phyloP scores from a whole-genome alignment of 495 filamentous ascomycete genomes.

The Schizothecium vesticola region DNA sequence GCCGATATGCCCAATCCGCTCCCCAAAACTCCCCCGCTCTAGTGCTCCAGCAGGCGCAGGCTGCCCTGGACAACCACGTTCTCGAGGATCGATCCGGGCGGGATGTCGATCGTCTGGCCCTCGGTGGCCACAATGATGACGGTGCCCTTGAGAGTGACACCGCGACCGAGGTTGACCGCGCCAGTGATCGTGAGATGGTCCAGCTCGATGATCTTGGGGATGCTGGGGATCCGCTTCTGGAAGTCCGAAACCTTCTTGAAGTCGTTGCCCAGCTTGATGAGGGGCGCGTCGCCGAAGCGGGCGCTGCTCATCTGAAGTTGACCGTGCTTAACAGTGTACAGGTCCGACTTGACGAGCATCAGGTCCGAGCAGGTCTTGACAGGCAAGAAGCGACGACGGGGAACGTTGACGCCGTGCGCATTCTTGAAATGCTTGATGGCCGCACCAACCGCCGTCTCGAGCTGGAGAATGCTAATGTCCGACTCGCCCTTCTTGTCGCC shows the following conservation, averaged over 20 bases:
- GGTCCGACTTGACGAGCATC: constrained; percentile 99
- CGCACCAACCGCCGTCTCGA: constrained; percentile 97
- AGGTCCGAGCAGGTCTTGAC: constrained; percentile 99
- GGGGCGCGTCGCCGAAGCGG: constrained; percentile 95
- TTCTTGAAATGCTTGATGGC: constrained; percentile 98
- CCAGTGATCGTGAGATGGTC: constrained; percentile 98
- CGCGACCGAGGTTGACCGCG: constrained; percentile 90
- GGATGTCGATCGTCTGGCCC: constrained; percentile 95
- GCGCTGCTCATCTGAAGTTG: constrained; percentile 92
- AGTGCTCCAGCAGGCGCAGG: constrained; percentile 91
- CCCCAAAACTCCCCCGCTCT: constrained; percentile 24
- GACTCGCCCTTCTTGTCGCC: constrained; percentile 99
- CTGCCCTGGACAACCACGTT: constrained; percentile 99
- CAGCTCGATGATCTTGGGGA: constrained; percentile 96
- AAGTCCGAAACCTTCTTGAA: constrained; percentile 99
- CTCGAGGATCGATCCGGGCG: constrained; percentile 91
- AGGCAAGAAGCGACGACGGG: constrained; percentile 93
- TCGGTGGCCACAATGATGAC: constrained; percentile 99
- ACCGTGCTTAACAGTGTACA: constrained; percentile 99
- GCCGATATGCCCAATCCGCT: neutral
- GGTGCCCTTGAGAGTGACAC: constrained; percentile 95
- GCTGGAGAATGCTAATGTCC: constrained; percentile 92
- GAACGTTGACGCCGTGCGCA: constrained; percentile 98
- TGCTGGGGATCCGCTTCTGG: constrained; percentile 93
- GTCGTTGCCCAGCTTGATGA: constrained; percentile 98